Conservation (phyloP, 192 early-diverging fungal species). For the Entophlyctis luteolus region DNA sequence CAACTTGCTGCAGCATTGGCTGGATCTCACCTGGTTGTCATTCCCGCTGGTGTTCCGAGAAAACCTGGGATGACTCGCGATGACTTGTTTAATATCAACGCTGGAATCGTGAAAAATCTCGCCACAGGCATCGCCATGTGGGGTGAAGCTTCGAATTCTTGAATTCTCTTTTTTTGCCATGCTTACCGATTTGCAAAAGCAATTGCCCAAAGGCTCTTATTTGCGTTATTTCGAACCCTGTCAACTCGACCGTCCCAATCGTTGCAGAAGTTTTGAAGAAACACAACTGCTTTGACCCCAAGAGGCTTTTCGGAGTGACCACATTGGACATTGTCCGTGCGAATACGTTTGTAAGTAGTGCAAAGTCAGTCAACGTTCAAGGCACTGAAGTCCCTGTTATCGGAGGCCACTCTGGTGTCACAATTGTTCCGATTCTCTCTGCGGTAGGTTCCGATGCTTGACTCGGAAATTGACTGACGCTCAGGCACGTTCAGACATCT, state of each 20-base stretch:
- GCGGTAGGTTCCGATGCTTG: slow-evolving; percentile 40
- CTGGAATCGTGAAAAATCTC: slow-evolving; percentile 83
- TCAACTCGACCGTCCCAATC: slow-evolving; percentile 67
- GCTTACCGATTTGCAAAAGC: slow-evolving; percentile 24
- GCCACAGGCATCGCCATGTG: slow-evolving; percentile 75
- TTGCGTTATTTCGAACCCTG: slow-evolving; percentile 63
- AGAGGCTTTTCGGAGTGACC: slow-evolving; percentile 59
- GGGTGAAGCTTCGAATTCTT: slow-evolving; percentile 12
- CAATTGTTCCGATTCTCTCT: slow-evolving; percentile 62
- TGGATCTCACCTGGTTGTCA: slow-evolving; percentile 72
- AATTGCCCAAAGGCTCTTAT: slow-evolving; percentile 63
- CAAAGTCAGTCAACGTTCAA: slow-evolving; percentile 41
- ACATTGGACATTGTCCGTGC: slow-evolving; percentile 62
- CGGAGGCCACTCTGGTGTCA: slow-evolving; percentile 67
- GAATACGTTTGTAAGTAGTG: slow-evolving; percentile 53
- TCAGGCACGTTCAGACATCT: slow-evolving; percentile 22
- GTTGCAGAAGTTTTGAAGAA: slow-evolving; percentile 61
- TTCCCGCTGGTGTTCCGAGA: slow-evolving; percentile 96
- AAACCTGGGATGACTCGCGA: slow-evolving; percentile 99
- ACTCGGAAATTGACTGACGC: neutral
- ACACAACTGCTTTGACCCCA: slow-evolving; percentile 58
- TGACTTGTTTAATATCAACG: slow-evolving; percentile 98
- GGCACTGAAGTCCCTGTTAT: slow-evolving; percentile 51
- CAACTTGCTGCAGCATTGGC: slow-evolving; percentile 69
- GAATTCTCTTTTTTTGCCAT: neutral